Evolutionary conservation across 108 stramenopile species (phyloP).

Genomic region (Conticribra guillardii): DNA sequence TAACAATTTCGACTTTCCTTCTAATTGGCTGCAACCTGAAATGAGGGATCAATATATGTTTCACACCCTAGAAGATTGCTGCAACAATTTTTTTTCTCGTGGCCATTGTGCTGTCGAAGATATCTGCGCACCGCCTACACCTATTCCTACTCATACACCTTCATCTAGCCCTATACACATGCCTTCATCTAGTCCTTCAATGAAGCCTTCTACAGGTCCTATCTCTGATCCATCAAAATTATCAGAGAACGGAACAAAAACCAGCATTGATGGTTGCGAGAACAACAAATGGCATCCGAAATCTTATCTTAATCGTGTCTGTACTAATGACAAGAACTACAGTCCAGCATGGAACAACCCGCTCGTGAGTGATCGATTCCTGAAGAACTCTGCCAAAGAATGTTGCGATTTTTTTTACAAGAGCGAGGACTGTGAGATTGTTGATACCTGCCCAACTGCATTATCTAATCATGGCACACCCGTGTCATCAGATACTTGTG

Average conservation of each 20-base stretch:
- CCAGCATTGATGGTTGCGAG: not conserved
- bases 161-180: not conserved
- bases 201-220: not conserved
- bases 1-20: not conserved
- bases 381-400: not conserved
- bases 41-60: not conserved
- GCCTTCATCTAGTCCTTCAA: not conserved
- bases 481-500: not conserved
- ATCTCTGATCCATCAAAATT: not conserved
- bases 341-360: not conserved
- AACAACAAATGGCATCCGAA: not conserved
- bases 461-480: not conserved
- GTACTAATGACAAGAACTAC: not conserved
- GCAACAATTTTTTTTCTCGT: not conserved
- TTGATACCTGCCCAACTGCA: not conserved
- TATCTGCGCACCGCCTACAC: not conserved
- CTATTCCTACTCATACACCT: no score
- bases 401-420: not conserved
- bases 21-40: not conserved
- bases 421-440: not conserved
- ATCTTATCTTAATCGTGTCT: not conserved
- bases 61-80: not conserved
- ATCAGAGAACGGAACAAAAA: not conserved
- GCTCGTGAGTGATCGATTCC: not conserved
- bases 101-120: not conserved